phyloP scores from a whole-genome alignment of 768 basidiomycete species.

The Exidia glandulosa region DNA sequence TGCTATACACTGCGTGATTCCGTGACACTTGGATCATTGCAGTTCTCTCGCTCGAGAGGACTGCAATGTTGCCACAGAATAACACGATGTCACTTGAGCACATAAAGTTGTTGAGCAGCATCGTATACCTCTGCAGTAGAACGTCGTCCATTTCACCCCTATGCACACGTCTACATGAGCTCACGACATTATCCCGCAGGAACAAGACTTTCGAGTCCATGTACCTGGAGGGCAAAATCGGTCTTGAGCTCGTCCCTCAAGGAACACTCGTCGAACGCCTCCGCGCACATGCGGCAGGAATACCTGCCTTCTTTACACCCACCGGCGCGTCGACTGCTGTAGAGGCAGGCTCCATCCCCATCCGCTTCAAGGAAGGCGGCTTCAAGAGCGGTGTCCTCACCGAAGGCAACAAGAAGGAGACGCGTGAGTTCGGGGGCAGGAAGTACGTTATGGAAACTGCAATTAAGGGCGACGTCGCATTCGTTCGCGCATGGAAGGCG shows the following conservation, averaged over 20 bases:
- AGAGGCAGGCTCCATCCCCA: conserved; percentile 67
- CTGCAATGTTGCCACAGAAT: too few relatives aligned
- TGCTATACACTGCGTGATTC: too few relatives aligned
- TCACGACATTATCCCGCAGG: conserved; percentile 23
- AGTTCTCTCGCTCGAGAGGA: too few relatives aligned
- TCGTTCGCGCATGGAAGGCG: conserved; percentile 85
- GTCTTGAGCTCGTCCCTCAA: conserved; percentile 83
- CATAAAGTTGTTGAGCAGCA: too few relatives aligned
- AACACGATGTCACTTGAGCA: too few relatives aligned
- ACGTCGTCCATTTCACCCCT: too few relatives aligned
- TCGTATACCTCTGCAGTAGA: too few relatives aligned
- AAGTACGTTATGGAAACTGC: conserved; percentile 74
- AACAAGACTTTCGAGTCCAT: conserved; percentile 79
- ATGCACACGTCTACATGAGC: background rate
- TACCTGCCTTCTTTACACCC: conserved; percentile 90
- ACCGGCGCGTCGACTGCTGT: conserved; percentile 81
- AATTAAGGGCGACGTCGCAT: conserved; percentile 70
- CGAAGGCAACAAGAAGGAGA: conserved; percentile 66
- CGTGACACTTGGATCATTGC: too few relatives aligned
- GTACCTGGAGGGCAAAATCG: conserved; percentile 72
- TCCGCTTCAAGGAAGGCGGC: conserved; percentile 71
- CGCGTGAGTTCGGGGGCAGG: conserved; percentile 65
- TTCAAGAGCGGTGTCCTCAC: conserved; percentile 57
- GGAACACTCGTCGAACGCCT: conserved; percentile 84
- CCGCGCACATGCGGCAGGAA: conserved; percentile 82